These are phyloP conservation scores for Quercus bicolor DNA, from an alignment of 306 rosid species.

Conservation along the genomic window DNA sequence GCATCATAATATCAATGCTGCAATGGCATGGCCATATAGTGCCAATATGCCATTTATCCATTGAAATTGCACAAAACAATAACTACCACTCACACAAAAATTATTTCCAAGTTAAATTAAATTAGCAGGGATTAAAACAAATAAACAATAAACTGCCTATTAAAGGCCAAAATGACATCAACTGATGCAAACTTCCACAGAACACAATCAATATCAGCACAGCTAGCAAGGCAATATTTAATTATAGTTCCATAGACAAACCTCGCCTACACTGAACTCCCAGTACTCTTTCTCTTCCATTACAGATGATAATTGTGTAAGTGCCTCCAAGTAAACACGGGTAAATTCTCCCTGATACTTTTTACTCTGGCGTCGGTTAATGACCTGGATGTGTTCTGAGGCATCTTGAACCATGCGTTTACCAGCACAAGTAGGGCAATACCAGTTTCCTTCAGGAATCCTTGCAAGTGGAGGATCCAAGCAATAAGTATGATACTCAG, in stretches of 20 bases:
- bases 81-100: too few species aligned
- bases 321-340: constrained; percentile 64
- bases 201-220: constrained; percentile 2
- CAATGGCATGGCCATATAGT: neutral
- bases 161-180: neutral
- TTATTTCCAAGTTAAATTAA: too few species aligned
- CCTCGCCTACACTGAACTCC: constrained; percentile 75
- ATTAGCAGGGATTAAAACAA: too few species aligned
- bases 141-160: too few species aligned
- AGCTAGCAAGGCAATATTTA: constrained; percentile 19
- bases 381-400: constrained; percentile 30
- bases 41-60: neutral
- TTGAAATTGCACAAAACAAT: neutral
- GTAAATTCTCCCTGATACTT: constrained; percentile 68
- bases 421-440: constrained; percentile 92
- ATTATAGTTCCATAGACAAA: constrained; percentile 34
- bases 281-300: constrained; percentile 96
- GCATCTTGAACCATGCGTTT: constrained; percentile 53
- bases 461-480: constrained; percentile 97
- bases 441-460: constrained; percentile 99
- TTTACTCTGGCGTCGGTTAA: constrained; percentile 48
- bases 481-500: constrained; percentile 99
- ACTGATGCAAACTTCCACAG: neutral
- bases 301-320: constrained; percentile 54
- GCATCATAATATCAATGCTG: neutral